These are phyloP conservation scores for Xylariales sp. DNA, from an alignment of 2,329 filamentous ascomycete genomes.

Conservation along the genomic window DNA sequence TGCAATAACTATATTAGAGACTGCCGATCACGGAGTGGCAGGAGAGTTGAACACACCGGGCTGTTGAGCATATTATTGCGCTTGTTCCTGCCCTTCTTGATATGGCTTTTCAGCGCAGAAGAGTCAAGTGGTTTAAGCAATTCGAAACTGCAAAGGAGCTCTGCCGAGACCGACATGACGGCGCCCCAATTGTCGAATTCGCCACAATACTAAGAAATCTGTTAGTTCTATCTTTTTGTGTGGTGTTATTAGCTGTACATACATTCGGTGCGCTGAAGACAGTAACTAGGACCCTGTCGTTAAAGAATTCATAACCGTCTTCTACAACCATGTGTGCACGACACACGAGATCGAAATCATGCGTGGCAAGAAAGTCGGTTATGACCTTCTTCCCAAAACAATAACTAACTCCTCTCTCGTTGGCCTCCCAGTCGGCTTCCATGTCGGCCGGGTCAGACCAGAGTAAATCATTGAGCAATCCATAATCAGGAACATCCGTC, in stretches of 20 bases:
- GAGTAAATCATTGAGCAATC: slow-evolving; percentile 90
- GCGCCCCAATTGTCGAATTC: slow-evolving; percentile 99
- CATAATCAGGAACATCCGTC: slow-evolving; percentile 97
- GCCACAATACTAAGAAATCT: slow-evolving; percentile 80
- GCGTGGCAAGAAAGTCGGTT: slow-evolving; percentile 90
- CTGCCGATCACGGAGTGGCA: not conserved
- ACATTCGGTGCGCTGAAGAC: slow-evolving; percentile 98
- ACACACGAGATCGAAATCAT: slow-evolving; percentile 98
- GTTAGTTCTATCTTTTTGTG: slow-evolving; percentile 43
- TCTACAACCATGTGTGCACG: slow-evolving; percentile 99
- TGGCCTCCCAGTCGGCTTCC: slow-evolving; percentile 98
- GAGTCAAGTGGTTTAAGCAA: slow-evolving; percentile 96
- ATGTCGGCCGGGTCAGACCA: slow-evolving; percentile 99
- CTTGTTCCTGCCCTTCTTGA: slow-evolving; percentile 97
- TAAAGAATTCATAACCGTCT: slow-evolving; percentile 99
- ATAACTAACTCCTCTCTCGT: slow-evolving; percentile 96
- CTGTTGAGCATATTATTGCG: slow-evolving; percentile 95
- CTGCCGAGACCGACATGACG: slow-evolving; percentile 96
- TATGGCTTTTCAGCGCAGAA: slow-evolving; percentile 95
- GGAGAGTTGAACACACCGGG: slow-evolving; percentile 73
- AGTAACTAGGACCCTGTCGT: slow-evolving; percentile 91
- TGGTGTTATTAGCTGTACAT: slow-evolving; percentile 54
- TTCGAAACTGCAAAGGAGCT: slow-evolving; percentile 96
- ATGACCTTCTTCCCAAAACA: slow-evolving; percentile 99
- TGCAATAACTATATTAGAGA: slow-evolving; percentile 46